These are phyloP conservation scores for Euphorbia peplus DNA, from an alignment of 345 rosid species.

Conservation along the genomic window DNA sequence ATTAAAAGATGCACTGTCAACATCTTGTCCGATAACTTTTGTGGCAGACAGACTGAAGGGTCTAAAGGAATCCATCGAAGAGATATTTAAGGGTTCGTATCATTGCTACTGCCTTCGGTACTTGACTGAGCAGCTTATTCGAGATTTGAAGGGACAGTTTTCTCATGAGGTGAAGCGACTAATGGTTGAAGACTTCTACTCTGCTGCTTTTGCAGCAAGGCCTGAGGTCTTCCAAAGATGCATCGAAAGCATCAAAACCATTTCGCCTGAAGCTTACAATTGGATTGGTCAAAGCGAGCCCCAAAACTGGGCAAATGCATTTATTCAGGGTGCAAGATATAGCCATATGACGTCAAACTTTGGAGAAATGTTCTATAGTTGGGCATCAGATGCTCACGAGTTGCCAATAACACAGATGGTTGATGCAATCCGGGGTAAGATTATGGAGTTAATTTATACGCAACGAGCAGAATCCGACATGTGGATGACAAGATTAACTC, in stretches of 20 bases:
- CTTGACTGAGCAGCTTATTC: slow-evolving; percentile 66
- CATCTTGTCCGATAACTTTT: slow-evolving; percentile 65
- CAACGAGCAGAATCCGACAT: slow-evolving; percentile 47
- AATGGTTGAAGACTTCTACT: slow-evolving; percentile 68
- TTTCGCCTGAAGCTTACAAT: slow-evolving; percentile 72
- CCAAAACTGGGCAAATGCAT: slow-evolving; percentile 87
- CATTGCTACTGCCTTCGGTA: slow-evolving; percentile 75
- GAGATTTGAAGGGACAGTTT: slow-evolving; percentile 81
- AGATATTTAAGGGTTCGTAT: slow-evolving; percentile 56
- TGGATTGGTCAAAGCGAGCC: slow-evolving; percentile 87
- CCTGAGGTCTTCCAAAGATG: slow-evolving; percentile 59
- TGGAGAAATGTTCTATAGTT: slow-evolving; percentile 74
- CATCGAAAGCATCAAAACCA: slow-evolving; percentile 67
- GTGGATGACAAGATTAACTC: slow-evolving; percentile 67
- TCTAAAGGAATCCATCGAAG: slow-evolving; percentile 60
- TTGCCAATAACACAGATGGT: slow-evolving; percentile 94
- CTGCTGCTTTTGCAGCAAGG: slow-evolving; percentile 66
- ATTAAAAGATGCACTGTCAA: slow-evolving; percentile 57
- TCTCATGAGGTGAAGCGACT: slow-evolving; percentile 85
- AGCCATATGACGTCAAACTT: slow-evolving; percentile 78
- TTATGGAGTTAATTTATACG: slow-evolving; percentile 60
- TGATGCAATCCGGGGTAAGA: slow-evolving; percentile 67
- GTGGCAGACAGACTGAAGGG: slow-evolving; percentile 82
- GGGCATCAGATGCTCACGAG: slow-evolving; percentile 80
- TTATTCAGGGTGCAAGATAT: slow-evolving; percentile 78